Evolutionary conservation across 345 rosid genomes (phyloP).

Genomic region (Salix viminalis): DNA sequence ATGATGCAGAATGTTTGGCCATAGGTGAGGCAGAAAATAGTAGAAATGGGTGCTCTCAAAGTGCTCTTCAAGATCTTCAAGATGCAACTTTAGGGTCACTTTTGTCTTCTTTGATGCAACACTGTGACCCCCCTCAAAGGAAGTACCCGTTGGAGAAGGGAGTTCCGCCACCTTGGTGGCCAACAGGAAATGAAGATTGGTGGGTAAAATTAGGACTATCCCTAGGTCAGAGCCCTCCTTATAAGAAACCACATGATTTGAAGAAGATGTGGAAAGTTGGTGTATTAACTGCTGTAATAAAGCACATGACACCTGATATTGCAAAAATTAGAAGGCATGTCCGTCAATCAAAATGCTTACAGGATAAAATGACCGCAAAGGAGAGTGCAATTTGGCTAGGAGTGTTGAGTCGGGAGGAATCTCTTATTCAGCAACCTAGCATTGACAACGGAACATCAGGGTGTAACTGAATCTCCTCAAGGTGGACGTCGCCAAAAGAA

Average conservation of each 20-base stretch:
- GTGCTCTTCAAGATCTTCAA: constrained; percentile 81
- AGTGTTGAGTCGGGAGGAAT: constrained; percentile 81
- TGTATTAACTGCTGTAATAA: constrained; percentile 90
- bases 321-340: constrained; percentile 91
- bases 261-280: constrained; percentile 99
- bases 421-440: constrained; percentile 68
- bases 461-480: constrained; percentile 59
- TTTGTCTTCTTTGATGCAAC: constrained; percentile 95
- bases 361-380: constrained; percentile 99
- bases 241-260: constrained; percentile 92
- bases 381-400: constrained; percentile 99
- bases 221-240: constrained; percentile 68
- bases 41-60: constrained; percentile 53
- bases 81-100: constrained; percentile 98
- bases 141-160: constrained; percentile 90
- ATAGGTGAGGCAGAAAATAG: constrained; percentile 53
- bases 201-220: constrained; percentile 71
- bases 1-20: constrained; percentile 74
- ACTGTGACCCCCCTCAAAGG: constrained; percentile 96
- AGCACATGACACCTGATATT: constrained; percentile 94
- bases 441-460: constrained; percentile 81
- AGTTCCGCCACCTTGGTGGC: constrained; percentile 99
- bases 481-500: constrained; percentile 44
- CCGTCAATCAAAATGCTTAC: constrained; percentile 93
- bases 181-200: constrained; percentile 90